Evolutionary conservation across 192 early-diverging fungal genomes (phyloP).

Genomic region (Podila verticillata): DNA sequence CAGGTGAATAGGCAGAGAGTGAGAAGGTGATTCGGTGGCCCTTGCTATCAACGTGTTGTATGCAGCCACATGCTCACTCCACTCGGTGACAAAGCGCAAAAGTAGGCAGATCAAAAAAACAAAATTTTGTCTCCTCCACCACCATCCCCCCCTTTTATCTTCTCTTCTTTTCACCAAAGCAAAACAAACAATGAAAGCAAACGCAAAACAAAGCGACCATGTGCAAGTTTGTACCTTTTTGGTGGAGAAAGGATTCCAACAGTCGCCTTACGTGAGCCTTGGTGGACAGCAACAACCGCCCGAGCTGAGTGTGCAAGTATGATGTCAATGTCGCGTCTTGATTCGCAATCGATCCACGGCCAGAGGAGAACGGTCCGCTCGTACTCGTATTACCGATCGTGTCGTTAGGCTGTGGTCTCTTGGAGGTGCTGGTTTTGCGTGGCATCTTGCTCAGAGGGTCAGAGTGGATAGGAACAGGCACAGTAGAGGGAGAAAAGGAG

Average conservation of each 20-base stretch:
- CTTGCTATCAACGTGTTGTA: too few species aligned
- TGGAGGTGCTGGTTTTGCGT: background rate
- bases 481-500: background rate
- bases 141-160: too few species aligned
- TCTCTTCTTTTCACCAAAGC: too few species aligned
- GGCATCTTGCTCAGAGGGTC: background rate
- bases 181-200: background rate
- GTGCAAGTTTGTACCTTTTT: constrained; percentile 5
- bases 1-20: background rate
- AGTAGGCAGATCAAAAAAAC: too few species aligned
- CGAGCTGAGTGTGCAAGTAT: constrained; percentile 17
- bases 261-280: constrained; percentile 21
- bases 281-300: constrained; percentile 24
- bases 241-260: constrained; percentile 23
- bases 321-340: constrained; percentile 10
- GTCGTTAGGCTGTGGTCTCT: background rate
- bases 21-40: background rate
- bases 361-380: background rate
- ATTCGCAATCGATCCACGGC: background rate
- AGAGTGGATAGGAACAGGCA: background rate
- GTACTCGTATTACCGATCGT: background rate
- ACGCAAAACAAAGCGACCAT: background rate
- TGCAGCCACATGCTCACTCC: too few species aligned
- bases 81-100: too few species aligned
- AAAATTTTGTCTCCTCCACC: too few species aligned